These are phyloP conservation scores for Scutellaria minor DNA, from an alignment of 257 asterid species.

Conservation along the genomic window DNA sequence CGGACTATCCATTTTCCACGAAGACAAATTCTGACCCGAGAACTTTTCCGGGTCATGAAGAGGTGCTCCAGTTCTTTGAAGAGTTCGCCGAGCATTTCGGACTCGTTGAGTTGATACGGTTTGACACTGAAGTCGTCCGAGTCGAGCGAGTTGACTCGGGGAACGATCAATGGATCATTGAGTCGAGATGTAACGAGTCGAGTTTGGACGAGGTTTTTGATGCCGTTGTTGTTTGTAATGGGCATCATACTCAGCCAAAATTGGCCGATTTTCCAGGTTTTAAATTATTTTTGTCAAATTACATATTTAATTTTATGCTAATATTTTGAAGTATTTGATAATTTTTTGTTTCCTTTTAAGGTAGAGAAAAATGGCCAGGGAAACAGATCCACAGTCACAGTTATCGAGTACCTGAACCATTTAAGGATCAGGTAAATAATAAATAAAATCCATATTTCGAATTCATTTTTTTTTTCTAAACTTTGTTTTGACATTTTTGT, in stretches of 20 bases:
- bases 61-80: constrained; percentile 56
- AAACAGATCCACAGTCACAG: constrained; percentile 73
- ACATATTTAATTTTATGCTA: neutral
- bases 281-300: neutral
- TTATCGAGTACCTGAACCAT: constrained; percentile 63
- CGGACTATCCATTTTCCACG: constrained; percentile 50
- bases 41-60: constrained; percentile 55
- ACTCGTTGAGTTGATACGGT: constrained; percentile 49
- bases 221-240: constrained; percentile 64
- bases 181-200: constrained; percentile 33
- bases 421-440: constrained; percentile 47
- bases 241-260: constrained; percentile 52
- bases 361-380: constrained; percentile 67
- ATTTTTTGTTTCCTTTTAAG: constrained; percentile 21
- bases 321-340: neutral
- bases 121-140: constrained; percentile 48
- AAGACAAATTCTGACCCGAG: constrained; percentile 31
- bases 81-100: constrained; percentile 51
- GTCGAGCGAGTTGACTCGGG: constrained; percentile 42
- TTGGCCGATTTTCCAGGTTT: constrained; percentile 57
- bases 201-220: constrained; percentile 43
- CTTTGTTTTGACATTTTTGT: neutral
- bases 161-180: constrained; percentile 51
- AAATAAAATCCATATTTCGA: neutral
- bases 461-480: neutral